Conservation (phyloP, 75 land plant species). For the Cupressus sempervirens region DNA sequence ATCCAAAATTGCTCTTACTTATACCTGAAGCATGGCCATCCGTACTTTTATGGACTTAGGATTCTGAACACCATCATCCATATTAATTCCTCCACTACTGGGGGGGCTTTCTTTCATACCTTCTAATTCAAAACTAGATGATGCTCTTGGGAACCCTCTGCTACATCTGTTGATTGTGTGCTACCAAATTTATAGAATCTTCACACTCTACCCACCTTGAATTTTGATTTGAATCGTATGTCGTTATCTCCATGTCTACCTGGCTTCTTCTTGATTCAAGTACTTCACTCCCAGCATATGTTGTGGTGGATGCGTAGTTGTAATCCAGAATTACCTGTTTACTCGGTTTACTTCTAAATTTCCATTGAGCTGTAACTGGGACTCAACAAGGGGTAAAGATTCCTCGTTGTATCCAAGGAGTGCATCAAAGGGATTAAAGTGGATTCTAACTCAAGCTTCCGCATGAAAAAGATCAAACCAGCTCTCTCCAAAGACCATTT, state of each 20-base stretch:
- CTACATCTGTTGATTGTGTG: neutral
- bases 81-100: neutral
- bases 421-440: conserved; percentile 96
- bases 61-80: neutral
- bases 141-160: neutral
- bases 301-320: conserved; percentile 96
- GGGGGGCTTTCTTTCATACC: neutral
- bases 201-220: too few species aligned
- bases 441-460: conserved; percentile 56
- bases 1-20: too few species aligned
- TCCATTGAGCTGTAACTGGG: conserved; percentile 98
- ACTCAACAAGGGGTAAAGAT: conserved; percentile 86
- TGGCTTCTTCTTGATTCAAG: conserved; percentile 21
- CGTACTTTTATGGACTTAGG: neutral
- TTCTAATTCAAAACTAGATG: neutral
- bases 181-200: too few species aligned
- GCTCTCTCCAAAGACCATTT: conserved; percentile 96
- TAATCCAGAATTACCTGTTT: conserved; percentile 87
- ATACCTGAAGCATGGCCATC: neutral
- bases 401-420: conserved; percentile 82
- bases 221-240: too few species aligned
- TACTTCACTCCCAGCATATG: conserved; percentile 86
- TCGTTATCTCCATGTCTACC: too few species aligned
- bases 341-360: conserved; percentile 79
- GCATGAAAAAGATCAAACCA: conserved; percentile 66